phyloP scores from a whole-genome alignment of 1,284 basidiomycete species.

The Ceratobasidium sp. region DNA sequence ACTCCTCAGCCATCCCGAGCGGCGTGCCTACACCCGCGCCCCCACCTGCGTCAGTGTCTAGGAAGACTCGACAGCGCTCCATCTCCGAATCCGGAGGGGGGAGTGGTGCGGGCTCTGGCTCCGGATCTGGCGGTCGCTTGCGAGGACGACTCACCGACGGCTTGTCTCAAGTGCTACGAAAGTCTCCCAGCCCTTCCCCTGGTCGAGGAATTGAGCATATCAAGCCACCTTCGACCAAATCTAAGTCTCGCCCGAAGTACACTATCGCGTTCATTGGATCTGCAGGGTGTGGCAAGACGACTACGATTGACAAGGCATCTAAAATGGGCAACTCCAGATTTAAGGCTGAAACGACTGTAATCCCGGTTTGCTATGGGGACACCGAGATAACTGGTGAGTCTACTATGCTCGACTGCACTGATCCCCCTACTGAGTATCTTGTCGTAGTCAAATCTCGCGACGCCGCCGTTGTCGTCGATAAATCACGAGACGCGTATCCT shows the following conservation, averaged over 20 bases:
- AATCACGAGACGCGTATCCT: slow-evolving; percentile 23
- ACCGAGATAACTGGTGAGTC: slow-evolving; percentile 63
- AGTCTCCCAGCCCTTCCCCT: slow-evolving; percentile 19
- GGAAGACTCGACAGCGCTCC: slow-evolving; percentile 32
- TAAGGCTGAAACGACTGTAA: slow-evolving; percentile 53
- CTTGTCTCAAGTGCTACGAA: slow-evolving; percentile 21
- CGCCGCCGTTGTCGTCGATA: slow-evolving; percentile 28
- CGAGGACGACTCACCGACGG: slow-evolving; percentile 22
- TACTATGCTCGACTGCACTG: slow-evolving; percentile 14
- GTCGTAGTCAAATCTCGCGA: slow-evolving; percentile 26
- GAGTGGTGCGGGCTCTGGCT: slow-evolving; percentile 30
- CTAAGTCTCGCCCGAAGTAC: slow-evolving; percentile 34
- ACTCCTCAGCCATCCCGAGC: neutral
- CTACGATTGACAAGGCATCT: slow-evolving; percentile 75
- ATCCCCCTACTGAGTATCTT: slow-evolving; percentile 20
- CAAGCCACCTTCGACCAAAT: slow-evolving; percentile 6
- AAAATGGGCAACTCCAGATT: slow-evolving; percentile 60
- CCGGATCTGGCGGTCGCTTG: slow-evolving; percentile 20
- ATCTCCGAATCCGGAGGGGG: slow-evolving; percentile 34
- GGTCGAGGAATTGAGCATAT: slow-evolving; percentile 44
- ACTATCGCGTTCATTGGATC: slow-evolving; percentile 74
- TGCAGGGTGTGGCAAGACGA: slow-evolving; percentile 77
- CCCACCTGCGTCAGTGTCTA: neutral
- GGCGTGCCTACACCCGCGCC: neutral
- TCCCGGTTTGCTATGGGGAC: slow-evolving; percentile 49